These are phyloP conservation scores for Alternaria arbusti DNA, from an alignment of 2,329 filamentous ascomycete species.

Conservation along the genomic window DNA sequence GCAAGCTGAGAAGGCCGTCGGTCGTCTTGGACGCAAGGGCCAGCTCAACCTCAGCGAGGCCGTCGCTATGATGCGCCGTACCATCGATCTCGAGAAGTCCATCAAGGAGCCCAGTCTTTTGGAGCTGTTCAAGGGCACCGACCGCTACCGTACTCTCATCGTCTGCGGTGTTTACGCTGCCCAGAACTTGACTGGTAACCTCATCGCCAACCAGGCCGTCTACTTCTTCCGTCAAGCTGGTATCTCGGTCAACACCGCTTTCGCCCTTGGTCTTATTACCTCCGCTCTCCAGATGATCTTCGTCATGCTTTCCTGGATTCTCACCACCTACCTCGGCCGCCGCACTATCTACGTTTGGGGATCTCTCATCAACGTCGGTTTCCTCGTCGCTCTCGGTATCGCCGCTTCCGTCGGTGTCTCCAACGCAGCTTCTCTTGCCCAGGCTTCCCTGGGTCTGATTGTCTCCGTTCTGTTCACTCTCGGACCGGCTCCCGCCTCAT, in stretches of 20 bases:
- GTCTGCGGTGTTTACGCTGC: constrained; percentile 64
- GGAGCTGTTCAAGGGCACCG: constrained; percentile 63
- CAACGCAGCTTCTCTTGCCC: constrained; percentile 57
- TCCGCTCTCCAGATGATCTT: constrained; percentile 67
- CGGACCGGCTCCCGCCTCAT: constrained; percentile 68
- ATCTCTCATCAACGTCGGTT: constrained; percentile 58
- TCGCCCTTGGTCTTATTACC: constrained; percentile 68
- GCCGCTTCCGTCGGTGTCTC: constrained; percentile 58
- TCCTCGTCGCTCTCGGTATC: constrained; percentile 66
- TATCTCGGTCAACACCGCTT: constrained; percentile 61
- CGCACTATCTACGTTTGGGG: constrained; percentile 71
- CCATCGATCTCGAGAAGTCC: constrained; percentile 61
- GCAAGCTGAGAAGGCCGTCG: constrained; percentile 56
- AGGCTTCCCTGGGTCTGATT: constrained; percentile 68
- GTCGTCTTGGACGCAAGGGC: constrained; percentile 56
- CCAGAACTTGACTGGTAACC: constrained; percentile 67
- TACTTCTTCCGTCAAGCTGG: constrained; percentile 70
- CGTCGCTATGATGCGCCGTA: constrained; percentile 66
- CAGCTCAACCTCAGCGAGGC: constrained; percentile 52
- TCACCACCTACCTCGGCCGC: constrained; percentile 68
- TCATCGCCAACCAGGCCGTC: constrained; percentile 68
- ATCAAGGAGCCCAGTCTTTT: constrained; percentile 56
- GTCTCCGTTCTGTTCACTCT: constrained; percentile 70
- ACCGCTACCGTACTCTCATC: constrained; percentile 61
- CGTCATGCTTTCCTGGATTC: constrained; percentile 71